These are phyloP conservation scores for Candolleomyces efflorescens DNA, from an alignment of 768 basidiomycete species.

Conservation along the genomic window DNA sequence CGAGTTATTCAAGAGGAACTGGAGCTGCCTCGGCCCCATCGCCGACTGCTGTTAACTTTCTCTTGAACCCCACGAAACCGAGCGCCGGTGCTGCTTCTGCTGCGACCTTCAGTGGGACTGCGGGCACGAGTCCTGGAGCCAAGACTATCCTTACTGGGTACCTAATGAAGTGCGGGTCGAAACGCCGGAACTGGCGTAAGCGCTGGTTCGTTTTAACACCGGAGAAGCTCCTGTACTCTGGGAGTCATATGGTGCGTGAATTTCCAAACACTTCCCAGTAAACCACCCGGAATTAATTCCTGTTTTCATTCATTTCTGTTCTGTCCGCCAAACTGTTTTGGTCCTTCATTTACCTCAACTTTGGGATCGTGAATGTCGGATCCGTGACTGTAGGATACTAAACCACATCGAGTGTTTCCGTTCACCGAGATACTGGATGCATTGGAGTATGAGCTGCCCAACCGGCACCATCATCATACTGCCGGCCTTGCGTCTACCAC, in stretches of 20 bases:
- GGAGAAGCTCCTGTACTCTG: conserved; percentile 82
- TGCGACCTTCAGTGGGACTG: neutral
- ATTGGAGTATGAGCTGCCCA: conserved; percentile 74
- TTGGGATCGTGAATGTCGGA: too few relatives aligned
- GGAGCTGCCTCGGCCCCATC: conserved; percentile 12
- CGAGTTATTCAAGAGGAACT: neutral
- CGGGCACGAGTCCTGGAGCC: conserved; percentile 31
- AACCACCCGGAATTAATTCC: neutral
- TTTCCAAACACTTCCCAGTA: neutral
- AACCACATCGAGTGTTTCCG: conserved; percentile 81
- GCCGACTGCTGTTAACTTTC: conserved; percentile 11
- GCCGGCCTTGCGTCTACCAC: conserved; percentile 25
- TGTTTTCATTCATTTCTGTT: too few relatives aligned
- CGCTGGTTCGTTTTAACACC: conserved; percentile 94
- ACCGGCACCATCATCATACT: conserved; percentile 35
- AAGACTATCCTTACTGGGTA: conserved; percentile 88
- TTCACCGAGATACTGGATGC: conserved; percentile 88
- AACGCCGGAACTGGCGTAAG: conserved; percentile 93
- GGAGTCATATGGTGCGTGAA: conserved; percentile 87
- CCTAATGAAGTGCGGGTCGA: conserved; percentile 93
- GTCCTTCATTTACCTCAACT: too few relatives aligned
- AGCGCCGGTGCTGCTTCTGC: neutral
- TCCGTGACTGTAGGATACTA: conserved; percentile 64
- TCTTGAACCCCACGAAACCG: conserved; percentile 25
- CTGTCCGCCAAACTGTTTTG: too few relatives aligned